Evolutionary conservation across 352 stramenopile species (phyloP).

Genomic region (Phytophthora sp.): DNA sequence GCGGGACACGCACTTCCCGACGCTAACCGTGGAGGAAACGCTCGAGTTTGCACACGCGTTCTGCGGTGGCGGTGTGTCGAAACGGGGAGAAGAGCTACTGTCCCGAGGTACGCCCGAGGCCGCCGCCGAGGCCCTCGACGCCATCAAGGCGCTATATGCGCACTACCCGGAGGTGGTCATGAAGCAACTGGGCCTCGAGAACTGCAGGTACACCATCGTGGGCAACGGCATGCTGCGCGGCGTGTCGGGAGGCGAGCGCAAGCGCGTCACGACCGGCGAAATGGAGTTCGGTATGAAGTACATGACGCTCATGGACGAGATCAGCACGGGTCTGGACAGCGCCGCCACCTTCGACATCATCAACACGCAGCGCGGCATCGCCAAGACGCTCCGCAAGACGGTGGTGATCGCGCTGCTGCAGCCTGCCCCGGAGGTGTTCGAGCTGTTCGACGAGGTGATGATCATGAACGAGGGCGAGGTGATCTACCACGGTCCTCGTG

Average conservation of each 20-base stretch:
- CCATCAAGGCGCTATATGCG: conserved; percentile 19
- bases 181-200: conserved; percentile 48
- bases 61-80: conserved; percentile 38
- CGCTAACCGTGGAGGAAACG: conserved; percentile 57
- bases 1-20: conserved; percentile 89
- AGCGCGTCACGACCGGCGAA: conserved; percentile 78
- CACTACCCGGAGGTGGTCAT: conserved; percentile 42
- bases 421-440: neutral
- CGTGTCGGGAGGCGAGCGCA: conserved; percentile 71
- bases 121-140: conserved; percentile 17
- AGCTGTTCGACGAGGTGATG: conserved; percentile 2
- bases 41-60: conserved; percentile 49
- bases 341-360: conserved; percentile 53
- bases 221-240: conserved; percentile 57
- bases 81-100: conserved; percentile 12
- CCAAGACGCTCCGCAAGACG: conserved; percentile 31
- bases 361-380: conserved; percentile 33
- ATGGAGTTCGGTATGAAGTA: conserved; percentile 86
- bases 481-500: conserved; percentile 44
- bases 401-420: conserved; percentile 55
- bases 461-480: conserved; percentile 23
- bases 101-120: conserved; percentile 18
- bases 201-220: conserved; percentile 64
- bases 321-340: conserved; percentile 92
- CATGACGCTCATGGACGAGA: conserved; percentile 91